Percentiles rank a stretch among this genome's conserved stretches.
Evolutionary conservation across 352 stramenopile genomes (phyloP).

Genomic region (Globisporangium sylvaticum): DNA sequence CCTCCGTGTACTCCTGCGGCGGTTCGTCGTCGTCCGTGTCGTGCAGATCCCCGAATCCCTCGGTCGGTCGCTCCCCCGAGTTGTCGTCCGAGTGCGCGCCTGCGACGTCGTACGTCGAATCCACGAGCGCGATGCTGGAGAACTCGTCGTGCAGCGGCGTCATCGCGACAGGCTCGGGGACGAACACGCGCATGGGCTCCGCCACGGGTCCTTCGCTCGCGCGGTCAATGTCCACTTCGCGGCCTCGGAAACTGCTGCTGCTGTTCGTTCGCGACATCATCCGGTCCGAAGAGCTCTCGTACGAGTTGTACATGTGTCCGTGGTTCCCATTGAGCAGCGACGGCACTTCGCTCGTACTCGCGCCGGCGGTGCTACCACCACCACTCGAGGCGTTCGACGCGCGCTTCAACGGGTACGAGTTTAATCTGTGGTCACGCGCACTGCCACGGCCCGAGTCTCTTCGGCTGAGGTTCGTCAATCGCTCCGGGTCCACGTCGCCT

Average conservation of each 20-base stretch:
- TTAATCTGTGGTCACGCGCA: constrained; percentile 52
- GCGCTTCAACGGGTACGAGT: constrained; percentile 60
- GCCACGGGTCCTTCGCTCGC: constrained; percentile 9
- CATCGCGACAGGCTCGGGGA: constrained; percentile 20
- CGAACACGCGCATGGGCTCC: neutral
- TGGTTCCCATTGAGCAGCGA: constrained; percentile 17
- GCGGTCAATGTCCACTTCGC: constrained; percentile 36
- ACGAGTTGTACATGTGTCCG: constrained; percentile 38
- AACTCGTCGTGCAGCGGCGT: constrained; percentile 39
- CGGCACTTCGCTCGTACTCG: constrained; percentile 20
- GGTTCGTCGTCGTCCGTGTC: constrained; percentile 50
- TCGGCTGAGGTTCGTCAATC: constrained; percentile 31
- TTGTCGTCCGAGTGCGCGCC: constrained; percentile 34
- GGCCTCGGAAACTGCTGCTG: constrained; percentile 38
- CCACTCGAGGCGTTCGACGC: constrained; percentile 16
- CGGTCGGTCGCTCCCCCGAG: constrained; percentile 32
- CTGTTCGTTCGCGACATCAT: constrained; percentile 28
- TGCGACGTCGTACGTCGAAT: constrained; percentile 44
- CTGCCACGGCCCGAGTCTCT: constrained; percentile 12
- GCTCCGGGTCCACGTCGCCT: constrained; percentile 36
- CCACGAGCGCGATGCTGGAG: constrained; percentile 42
- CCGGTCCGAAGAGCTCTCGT: constrained; percentile 12
- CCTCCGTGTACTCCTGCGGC: constrained; percentile 43
- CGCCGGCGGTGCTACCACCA: constrained; percentile 9
- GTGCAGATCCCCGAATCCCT: constrained; percentile 28